Conservation (phyloP, 2,329 filamentous ascomycete species). For the Xylariaceae sp. region DNA sequence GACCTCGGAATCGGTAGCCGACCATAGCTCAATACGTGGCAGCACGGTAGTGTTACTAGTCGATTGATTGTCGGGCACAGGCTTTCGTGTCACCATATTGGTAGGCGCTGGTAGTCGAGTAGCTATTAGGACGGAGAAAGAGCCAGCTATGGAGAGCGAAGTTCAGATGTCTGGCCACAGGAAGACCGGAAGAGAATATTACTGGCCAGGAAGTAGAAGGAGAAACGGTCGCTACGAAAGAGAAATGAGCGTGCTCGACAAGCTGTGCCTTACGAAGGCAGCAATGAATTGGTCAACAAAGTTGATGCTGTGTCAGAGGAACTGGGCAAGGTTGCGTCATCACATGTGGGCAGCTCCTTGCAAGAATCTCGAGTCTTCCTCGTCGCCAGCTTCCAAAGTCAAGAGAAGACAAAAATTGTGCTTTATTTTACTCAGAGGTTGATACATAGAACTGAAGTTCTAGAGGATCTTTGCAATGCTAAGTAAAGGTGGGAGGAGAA, state of each 20-base stretch:
- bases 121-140: not conserved
- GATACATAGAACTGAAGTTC: not conserved
- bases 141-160: no score
- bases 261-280: not conserved
- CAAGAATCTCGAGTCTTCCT: not conserved
- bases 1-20: constrained; percentile 30
- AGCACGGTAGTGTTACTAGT: constrained; percentile 21
- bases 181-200: no score
- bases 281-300: not conserved
- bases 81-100: constrained; percentile 39
- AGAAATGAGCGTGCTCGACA: not conserved
- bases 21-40: constrained; percentile 30
- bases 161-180: no score
- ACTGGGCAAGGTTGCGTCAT: constrained; percentile 15
- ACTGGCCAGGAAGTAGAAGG: no score
- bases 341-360: constrained; percentile 4
- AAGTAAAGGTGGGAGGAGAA: no score
- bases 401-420: not conserved
- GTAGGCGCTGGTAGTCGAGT: constrained; percentile 12
- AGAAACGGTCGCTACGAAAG: no score
- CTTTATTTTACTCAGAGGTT: no score
- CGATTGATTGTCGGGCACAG: constrained; percentile 25
- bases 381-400: not conserved
- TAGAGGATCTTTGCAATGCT: no score
- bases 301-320: constrained; percentile 1